Evolutionary conservation across 306 rosid genomes (phyloP), one percentile per base, ranked within the genome.

Genomic region (Casuarina equisetifolia): DNA sequence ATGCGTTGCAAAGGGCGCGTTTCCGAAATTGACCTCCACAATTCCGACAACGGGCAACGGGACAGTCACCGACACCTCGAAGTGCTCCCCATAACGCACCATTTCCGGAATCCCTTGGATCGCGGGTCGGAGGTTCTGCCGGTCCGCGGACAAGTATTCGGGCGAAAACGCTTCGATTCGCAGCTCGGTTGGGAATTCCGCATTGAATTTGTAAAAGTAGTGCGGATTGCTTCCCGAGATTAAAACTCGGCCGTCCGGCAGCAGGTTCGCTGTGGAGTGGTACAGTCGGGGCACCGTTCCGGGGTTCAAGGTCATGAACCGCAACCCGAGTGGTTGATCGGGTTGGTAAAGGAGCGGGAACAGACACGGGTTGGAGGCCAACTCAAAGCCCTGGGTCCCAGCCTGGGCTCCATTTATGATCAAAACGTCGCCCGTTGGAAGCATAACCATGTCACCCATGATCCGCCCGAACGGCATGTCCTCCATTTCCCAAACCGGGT

Each of bases 381-480:
- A 20, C 20, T 90, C 91, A 11, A 87, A 94, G 0, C 98, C 98
- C 67, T 94, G 98, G 0, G 97, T 68, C 5, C 98, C 98, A 4
- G 87, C 84, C 78, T 86, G 88, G 0, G 98, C 97, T 4, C 98
- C 98, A 11, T 94, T 94, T n/a, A 94, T 83, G 4, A 94, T 44
- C 84, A 94, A 80, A 4, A 89, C 90, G 2, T 91, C 97, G 0
- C 97, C 96, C 25, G 80, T 87, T 1, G 98, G 97, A 0, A 93
- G 86, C 89, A 83, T 86, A 0, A 93, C 98, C 98, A 94, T 94
- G 25, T 94, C 98, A 0, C 98, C 98, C 98, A 94, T 94, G 11
- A 91, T 82, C 72, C 98, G 82, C 74, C 87, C 91, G 19, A 82
- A 89, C 25, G 98, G 91, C 98, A 94, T 94, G 19, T 89, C 90